Conservation (phyloP, 2,329 filamentous ascomycete species). For the Aspergillus novofumigatus region DNA sequence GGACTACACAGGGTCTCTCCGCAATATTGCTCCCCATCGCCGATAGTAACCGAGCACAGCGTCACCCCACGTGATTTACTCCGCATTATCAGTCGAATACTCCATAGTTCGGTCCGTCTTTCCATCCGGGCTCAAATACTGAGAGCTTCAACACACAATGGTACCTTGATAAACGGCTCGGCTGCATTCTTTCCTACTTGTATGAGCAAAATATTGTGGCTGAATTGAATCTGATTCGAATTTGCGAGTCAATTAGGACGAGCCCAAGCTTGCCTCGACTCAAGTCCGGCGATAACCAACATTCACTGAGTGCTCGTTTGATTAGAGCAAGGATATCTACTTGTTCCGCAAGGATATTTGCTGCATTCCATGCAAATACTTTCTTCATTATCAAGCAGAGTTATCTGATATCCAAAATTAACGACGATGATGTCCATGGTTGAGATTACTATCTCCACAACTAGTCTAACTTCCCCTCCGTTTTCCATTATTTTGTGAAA, state of each 20-base stretch:
- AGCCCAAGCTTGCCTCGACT: not conserved
- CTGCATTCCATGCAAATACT: not conserved
- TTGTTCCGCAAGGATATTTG: not conserved
- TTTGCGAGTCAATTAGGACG: not conserved
- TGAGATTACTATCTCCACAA: not conserved
- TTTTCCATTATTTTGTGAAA: not conserved
- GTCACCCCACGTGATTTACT: conserved; percentile 21
- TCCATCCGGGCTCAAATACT: conserved; percentile 2
- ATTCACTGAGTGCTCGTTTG: not conserved
- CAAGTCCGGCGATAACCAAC: not conserved
- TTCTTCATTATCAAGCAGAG: not conserved
- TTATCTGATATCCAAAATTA: not conserved
- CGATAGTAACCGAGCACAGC: conserved; percentile 22
- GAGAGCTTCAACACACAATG: not conserved
- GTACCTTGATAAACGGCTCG: not conserved
- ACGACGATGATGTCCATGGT: not conserved
- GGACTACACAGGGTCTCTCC: conserved; percentile 8
- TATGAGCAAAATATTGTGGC: not conserved
- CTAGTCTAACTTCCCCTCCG: not conserved
- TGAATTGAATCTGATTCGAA: not conserved
- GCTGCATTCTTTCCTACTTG: not conserved
- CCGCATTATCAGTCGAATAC: conserved; percentile 13
- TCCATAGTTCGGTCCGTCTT: not conserved
- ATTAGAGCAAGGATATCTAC: not conserved
- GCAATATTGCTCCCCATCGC: conserved; percentile 11